These are phyloP conservation scores for Euphrasia arctica DNA, from an alignment of 305 asterid species.

Conservation along the genomic window DNA sequence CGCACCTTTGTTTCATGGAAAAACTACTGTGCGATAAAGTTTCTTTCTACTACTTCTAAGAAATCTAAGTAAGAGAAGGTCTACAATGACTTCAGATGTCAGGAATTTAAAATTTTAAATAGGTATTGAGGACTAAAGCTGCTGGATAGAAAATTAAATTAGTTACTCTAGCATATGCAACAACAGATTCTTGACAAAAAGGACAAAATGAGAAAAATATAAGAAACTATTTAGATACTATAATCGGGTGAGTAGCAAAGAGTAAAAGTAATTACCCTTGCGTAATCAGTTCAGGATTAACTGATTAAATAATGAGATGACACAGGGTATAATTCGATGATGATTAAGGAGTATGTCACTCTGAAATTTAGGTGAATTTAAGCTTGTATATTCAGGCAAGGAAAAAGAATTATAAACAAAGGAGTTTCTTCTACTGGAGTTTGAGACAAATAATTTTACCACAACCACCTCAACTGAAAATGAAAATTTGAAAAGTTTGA, in stretches of 20 bases:
- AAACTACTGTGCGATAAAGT: background rate
- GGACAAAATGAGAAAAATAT: too few species aligned
- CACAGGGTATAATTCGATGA: too few species aligned
- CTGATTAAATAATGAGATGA: too few species aligned
- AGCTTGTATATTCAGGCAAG: too few species aligned
- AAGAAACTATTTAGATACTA: too few species aligned
- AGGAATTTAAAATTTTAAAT: slow-evolving; percentile 16
- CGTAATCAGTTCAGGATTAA: too few species aligned
- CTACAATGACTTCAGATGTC: background rate
- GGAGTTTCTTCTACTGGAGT: too few species aligned
- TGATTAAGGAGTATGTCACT: too few species aligned
- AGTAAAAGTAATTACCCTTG: background rate
- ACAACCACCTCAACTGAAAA: background rate
- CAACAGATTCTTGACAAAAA: background rate
- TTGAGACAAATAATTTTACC: too few species aligned
- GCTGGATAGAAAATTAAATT: background rate
- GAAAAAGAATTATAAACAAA: too few species aligned
- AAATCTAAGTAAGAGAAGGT: background rate
- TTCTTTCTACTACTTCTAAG: background rate
- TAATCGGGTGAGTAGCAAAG: background rate
- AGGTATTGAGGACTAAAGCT: slow-evolving; percentile 4
- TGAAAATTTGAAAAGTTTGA: slow-evolving; percentile 16
- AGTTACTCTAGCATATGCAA: background rate
- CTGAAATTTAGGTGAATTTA: too few species aligned
- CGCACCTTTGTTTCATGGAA: background rate